Conservation (phyloP, 2,329 filamentous ascomycete species). For the Xylaria sp. region DNA sequence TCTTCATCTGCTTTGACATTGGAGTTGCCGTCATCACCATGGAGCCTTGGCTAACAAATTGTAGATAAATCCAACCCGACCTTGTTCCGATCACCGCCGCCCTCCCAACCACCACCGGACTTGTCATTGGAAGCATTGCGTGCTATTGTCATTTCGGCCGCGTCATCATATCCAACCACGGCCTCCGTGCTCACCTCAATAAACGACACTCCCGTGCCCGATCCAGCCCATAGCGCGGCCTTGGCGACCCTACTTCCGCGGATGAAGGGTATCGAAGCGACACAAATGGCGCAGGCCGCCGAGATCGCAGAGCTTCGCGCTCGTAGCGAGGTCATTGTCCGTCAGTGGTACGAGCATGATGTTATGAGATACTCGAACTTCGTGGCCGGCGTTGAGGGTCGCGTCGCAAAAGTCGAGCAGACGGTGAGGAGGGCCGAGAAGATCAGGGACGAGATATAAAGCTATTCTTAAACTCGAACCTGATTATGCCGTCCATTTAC, state of each 20-base stretch:
- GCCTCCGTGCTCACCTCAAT: constrained; percentile 55
- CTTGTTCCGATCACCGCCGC: constrained; percentile 46
- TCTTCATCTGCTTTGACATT: neutral
- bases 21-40: neutral
- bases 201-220: constrained; percentile 52
- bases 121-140: constrained; percentile 48
- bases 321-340: constrained; percentile 57
- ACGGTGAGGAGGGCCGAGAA: constrained; percentile 59
- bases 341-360: constrained; percentile 68
- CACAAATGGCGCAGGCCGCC: constrained; percentile 56
- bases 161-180: constrained; percentile 49
- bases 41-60: constrained; percentile 4
- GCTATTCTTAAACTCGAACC: neutral
- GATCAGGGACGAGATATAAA: constrained; percentile 44
- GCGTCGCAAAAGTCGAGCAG: constrained; percentile 61
- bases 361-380: constrained; percentile 62
- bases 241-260: constrained; percentile 55
- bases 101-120: constrained; percentile 46
- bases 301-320: constrained; percentile 59
- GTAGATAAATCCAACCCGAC: constrained; percentile 50
- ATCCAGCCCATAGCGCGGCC: constrained; percentile 48
- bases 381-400: constrained; percentile 66
- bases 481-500: neutral
- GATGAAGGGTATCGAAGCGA: constrained; percentile 55
- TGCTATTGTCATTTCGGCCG: constrained; percentile 51